A percentile compares a stretch with the other conserved stretches of the same genome.
These are phyloP conservation scores for Trichoderma sp. DNA, from an alignment of 2,329 filamentous ascomycete genomes.

Conservation along the genomic window DNA sequence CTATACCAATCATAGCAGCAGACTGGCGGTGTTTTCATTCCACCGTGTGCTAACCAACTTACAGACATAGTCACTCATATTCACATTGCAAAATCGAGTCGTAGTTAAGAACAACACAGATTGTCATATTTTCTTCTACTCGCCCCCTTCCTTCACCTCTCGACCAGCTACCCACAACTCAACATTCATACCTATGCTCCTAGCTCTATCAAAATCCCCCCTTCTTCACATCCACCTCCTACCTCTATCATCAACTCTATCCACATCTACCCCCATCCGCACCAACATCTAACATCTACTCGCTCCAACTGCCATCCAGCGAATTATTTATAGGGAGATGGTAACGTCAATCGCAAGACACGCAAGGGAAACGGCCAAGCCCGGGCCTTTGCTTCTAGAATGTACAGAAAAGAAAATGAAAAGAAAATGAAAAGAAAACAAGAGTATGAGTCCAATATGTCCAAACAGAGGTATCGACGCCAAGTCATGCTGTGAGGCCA, in stretches of 20 bases:
- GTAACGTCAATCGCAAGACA: conserved; percentile 35
- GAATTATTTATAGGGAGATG: conserved; percentile 42
- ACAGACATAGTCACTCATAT: too few relatives aligned
- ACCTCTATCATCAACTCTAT: background rate
- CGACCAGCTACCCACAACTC: background rate
- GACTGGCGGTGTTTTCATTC: too few relatives aligned
- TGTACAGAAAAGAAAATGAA: conserved; percentile 41
- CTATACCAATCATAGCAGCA: too few relatives aligned
- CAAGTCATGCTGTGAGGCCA: conserved; percentile 34
- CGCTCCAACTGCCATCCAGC: conserved; percentile 26
- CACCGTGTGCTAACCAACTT: too few relatives aligned
- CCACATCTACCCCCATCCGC: background rate
- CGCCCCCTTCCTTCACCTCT: conserved; percentile 3
- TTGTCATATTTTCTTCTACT: conserved; percentile 23
- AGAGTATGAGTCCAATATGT: conserved; percentile 42
- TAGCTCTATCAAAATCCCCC: background rate
- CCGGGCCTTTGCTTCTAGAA: conserved; percentile 42
- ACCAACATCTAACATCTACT: conserved; percentile 13
- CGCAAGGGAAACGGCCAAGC: conserved; percentile 37
- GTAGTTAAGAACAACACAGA: background rate
- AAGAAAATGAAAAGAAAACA: conserved; percentile 33
- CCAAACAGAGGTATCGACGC: conserved; percentile 39
- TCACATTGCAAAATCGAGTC: background rate
- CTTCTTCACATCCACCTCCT: conserved; percentile 2
- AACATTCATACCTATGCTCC: background rate